Base-by-base conservation (phyloP, 2,329 filamentous ascomycete genomes). In the Alternaria brassicae region DNA sequence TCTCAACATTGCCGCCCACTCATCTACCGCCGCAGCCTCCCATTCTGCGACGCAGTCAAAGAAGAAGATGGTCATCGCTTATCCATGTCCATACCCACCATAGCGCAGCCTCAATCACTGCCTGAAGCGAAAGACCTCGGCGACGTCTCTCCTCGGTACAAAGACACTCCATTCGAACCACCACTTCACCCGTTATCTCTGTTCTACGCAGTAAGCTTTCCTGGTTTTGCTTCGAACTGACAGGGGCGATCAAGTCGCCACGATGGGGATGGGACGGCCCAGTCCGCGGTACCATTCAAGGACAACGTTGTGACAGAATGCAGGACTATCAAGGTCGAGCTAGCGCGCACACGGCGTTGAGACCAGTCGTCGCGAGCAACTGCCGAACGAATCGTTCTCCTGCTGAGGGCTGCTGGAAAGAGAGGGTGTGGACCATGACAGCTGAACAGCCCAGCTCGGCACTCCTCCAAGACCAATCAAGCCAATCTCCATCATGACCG, bases 51-150 rank as follows among this genome's bases (percentile, higher is more conserved):
- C n/a, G n/a, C 48, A 34, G 32, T 27, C 21, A 39, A 50, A 27
- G 21, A 15, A 50, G 32, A 32, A 19, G 48, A 50, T 39, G 21
- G 15, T 8, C 48, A 37, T 50, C 48, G 48, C 48, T 50, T 50
- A 39, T 17, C 30, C 48, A 39, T 50, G 48, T 50, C 9, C 34
- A 39, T 10, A 10, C 34, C 23, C 21, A 50, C 19, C n/a, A 39
- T 39, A 50, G 25, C 30, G 19, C 48, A 50, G 48, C 44, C 44
- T 48, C 44, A 36, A 34, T 34, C 12, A 50, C 48, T 17, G 23
- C 19, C 21, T 25, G 32, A 27, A 50, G 32, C 48, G 48, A 50
- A 50, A 25, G 6, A 28, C 32, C 48, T 50, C 48, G 48, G 32
- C 34, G 48, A 50, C 10, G 48, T 50, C 8, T 28, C 5, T 37